Base-by-base conservation (phyloP, 371 early-diverging fungal species). In the Mortierella sp. region DNA sequence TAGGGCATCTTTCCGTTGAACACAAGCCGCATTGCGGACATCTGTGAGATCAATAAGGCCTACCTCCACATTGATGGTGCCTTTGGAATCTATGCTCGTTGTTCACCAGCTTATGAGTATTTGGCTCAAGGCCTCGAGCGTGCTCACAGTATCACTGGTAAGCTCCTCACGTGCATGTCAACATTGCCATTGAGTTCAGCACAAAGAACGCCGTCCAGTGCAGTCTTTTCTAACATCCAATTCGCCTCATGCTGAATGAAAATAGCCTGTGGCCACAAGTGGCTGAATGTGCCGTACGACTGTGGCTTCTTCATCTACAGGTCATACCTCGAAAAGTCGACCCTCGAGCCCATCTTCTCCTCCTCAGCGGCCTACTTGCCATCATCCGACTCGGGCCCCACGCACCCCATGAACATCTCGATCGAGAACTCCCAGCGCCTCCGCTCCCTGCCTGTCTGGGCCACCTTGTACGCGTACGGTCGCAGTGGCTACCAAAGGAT, bases 271-370 rank as follows among this genome's bases (percentile, higher is more conserved):
- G 84, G 81, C 13, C 89, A 88, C 70, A 89, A 90, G 71, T 91
- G 91, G 91, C 82, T 91, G 16, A 90, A 90, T 73, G 89, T 89
- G 2, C 91, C 91, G 9, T 90, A 90, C 73, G 91, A 90, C 70
- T 89, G 88, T 69, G 91, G 91, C 51, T 71, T 89, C 40, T 88
- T 89, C 61, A 73, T 83, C 73, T 87, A 88, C 54, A 82, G 83
- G 26, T 73, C 67, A 3, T 77, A 71, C 11, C 75, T 88, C 28
- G 87, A 88, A 54, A 77, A 76, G 43, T 5, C 77, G 8, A 78
- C 75, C 37, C 76, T 85, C 64, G 82, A 77, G 40, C 78, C 78
- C 3, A 26, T 78, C 16, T 81, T 85, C 40, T 77, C 77, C 21
- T 84, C 84, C 28, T 64, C 80, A 0, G 84, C 88, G 0, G 80